phyloP scores from a whole-genome alignment of 2,329 filamentous ascomycete species.

The Monosporascus sp. region DNA sequence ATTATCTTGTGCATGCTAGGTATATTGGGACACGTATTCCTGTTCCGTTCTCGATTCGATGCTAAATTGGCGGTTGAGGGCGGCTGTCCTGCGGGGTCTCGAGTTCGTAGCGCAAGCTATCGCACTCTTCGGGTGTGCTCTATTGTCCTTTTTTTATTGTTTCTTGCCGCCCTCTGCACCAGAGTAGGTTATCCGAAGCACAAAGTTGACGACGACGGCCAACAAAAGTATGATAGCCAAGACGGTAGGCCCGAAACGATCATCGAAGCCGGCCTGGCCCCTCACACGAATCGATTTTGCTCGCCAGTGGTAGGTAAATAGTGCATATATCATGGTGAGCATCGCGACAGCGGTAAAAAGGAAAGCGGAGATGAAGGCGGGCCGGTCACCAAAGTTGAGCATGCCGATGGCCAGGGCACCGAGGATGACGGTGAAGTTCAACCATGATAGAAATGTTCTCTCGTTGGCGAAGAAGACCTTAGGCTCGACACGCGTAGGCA shows the following conservation, averaged over 20 bases:
- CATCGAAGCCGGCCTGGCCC: constrained; percentile 93
- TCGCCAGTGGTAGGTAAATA: constrained; percentile 95
- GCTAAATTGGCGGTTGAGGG: too few relatives aligned
- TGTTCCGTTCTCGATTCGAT: too few relatives aligned
- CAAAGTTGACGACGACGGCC: constrained; percentile 94
- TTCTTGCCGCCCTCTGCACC: constrained; percentile 29
- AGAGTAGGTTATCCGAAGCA: constrained; percentile 62
- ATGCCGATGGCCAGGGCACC: constrained; percentile 94
- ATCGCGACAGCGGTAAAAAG: constrained; percentile 93
- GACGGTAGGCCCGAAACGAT: constrained; percentile 88
- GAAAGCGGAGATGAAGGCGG: constrained; percentile 89
- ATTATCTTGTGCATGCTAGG: too few relatives aligned
- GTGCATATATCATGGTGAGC: constrained; percentile 89
- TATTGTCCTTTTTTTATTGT: constrained; percentile 9
- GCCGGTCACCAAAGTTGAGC: constrained; percentile 93
- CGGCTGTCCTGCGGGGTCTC: too few relatives aligned
- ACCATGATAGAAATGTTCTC: constrained; percentile 97
- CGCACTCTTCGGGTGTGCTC: too few relatives aligned
- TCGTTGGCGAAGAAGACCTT: constrained; percentile 99
- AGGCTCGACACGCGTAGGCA: constrained; percentile 95
- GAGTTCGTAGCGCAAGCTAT: too few relatives aligned
- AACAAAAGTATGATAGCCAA: constrained; percentile 79
- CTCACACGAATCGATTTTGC: constrained; percentile 86
- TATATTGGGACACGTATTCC: too few relatives aligned
- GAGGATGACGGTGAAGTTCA: constrained; percentile 98